A percentile compares a stretch with the other conserved stretches of the same genome.
phyloP scores from a whole-genome alignment of 2,329 filamentous ascomycete species.

The Alternaria postmessia region DNA sequence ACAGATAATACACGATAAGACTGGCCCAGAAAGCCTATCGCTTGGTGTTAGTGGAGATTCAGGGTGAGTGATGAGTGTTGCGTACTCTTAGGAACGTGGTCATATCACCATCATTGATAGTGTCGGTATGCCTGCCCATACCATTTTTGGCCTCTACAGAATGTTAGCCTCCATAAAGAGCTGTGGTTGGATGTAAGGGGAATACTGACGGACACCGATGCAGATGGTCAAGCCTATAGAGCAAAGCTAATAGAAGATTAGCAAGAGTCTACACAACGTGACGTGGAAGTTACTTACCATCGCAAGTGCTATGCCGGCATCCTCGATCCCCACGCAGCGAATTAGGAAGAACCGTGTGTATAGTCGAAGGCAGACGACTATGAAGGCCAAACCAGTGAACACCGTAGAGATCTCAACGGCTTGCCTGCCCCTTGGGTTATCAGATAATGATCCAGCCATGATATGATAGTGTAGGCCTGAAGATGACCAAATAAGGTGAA shows the following conservation, averaged over 20 bases:
- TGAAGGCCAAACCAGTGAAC: constrained; percentile 37
- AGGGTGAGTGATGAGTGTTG: neutral
- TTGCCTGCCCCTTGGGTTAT: constrained; percentile 35
- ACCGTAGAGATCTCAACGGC: constrained; percentile 33
- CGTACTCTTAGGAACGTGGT: constrained; percentile 36
- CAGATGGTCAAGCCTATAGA: constrained; percentile 39
- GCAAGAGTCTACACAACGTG: neutral
- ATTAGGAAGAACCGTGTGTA: constrained; percentile 44
- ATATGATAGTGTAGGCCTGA: constrained; percentile 6
- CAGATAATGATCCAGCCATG: constrained; percentile 12
- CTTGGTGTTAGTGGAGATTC: constrained; percentile 1
- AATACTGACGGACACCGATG: constrained; percentile 41
- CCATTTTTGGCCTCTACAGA: constrained; percentile 39
- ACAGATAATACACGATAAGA: constrained; percentile 45
- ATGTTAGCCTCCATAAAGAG: constrained; percentile 16
- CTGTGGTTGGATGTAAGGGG: too few species aligned
- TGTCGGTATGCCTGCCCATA: constrained; percentile 37
- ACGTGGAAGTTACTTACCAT: constrained; percentile 25
- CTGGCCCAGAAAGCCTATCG: constrained; percentile 43
- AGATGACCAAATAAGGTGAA: constrained; percentile 5
- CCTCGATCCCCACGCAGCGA: constrained; percentile 39
- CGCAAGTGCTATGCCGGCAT: constrained; percentile 37
- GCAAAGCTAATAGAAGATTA: constrained; percentile 13
- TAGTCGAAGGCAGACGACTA: constrained; percentile 35
- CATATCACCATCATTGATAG: constrained; percentile 24